phyloP scores from a whole-genome alignment of 2,329 filamentous ascomycete genomes.

The Claviceps quebecensis region DNA sequence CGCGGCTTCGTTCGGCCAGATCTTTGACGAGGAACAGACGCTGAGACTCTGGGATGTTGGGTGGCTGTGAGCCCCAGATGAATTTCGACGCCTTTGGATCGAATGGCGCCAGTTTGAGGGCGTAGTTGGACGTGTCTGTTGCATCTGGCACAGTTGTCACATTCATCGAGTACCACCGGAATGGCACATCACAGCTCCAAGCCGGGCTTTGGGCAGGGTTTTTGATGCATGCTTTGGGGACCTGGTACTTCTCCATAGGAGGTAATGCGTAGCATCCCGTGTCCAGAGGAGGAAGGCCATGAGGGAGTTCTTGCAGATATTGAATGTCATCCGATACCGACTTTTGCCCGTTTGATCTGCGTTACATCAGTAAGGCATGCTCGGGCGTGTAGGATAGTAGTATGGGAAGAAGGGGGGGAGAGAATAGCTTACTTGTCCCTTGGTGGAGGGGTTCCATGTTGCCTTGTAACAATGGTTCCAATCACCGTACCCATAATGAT shows the following conservation, averaged over 20 bases:
- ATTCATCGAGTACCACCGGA: slow-evolving; percentile 29
- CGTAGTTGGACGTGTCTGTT: slow-evolving; percentile 24
- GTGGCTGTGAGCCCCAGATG: slow-evolving; percentile 41
- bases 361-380: background rate
- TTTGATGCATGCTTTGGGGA: slow-evolving; percentile 42
- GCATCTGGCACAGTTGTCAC: slow-evolving; percentile 18
- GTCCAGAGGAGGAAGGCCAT: slow-evolving; percentile 36
- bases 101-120: slow-evolving; percentile 24
- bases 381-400: background rate
- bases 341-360: slow-evolving; percentile 13
- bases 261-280: slow-evolving; percentile 44
- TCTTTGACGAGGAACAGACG: slow-evolving; percentile 37
- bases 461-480: slow-evolving; percentile 11
- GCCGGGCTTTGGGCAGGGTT: slow-evolving; percentile 39
- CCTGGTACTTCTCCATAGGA: slow-evolving; percentile 33
- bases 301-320: slow-evolving; percentile 34
- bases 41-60: slow-evolving; percentile 24
- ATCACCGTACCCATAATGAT: slow-evolving; percentile 42
- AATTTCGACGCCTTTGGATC: slow-evolving; percentile 26
- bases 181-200: slow-evolving; percentile 48
- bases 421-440: slow-evolving; percentile 13
- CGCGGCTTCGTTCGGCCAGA: slow-evolving; percentile 29
- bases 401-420: background rate
- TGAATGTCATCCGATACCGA: slow-evolving; percentile 31
- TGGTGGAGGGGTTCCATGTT: slow-evolving; percentile 1